These are phyloP conservation scores for Cylindrotheca fusiformis DNA, from an alignment of 108 stramenopile genomes.

Conservation along the genomic window DNA sequence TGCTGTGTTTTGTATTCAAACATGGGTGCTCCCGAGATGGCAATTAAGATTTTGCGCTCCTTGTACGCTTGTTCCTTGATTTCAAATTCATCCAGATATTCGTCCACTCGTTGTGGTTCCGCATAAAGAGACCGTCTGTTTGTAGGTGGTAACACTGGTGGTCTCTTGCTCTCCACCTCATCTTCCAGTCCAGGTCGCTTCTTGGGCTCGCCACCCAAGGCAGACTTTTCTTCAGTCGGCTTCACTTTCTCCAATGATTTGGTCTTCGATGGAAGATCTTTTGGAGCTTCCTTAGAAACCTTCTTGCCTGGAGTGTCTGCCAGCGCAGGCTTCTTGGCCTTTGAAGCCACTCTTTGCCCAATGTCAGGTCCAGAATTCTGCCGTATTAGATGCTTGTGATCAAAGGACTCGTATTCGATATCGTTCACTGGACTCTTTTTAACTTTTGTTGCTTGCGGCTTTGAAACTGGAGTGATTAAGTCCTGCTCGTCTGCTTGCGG, in stretches of 20 bases:
- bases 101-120: neutral
- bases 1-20: slow-evolving; percentile 7
- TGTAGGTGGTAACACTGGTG: neutral
- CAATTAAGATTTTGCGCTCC: slow-evolving; percentile 6
- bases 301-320: too few species aligned
- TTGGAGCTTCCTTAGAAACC: neutral
- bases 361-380: too few species aligned
- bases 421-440: neutral
- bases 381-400: neutral
- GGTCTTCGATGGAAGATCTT: neutral
- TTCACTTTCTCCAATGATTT: neutral
- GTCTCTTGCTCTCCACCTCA: neutral
- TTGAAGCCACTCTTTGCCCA: too few species aligned
- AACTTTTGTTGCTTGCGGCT: too few species aligned
- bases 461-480: too few species aligned
- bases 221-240: neutral
- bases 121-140: neutral
- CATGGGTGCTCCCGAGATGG: slow-evolving; percentile 4
- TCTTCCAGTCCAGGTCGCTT: neutral
- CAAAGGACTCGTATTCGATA: neutral
- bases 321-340: too few species aligned
- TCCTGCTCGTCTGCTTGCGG: too few species aligned
- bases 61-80: neutral
- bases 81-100: neutral
- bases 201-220: neutral